A percentile compares a stretch with the other conserved stretches of the same genome.
phyloP scores from a whole-genome alignment of 2,329 filamentous ascomycete genomes.

The Fusarium citri region DNA sequence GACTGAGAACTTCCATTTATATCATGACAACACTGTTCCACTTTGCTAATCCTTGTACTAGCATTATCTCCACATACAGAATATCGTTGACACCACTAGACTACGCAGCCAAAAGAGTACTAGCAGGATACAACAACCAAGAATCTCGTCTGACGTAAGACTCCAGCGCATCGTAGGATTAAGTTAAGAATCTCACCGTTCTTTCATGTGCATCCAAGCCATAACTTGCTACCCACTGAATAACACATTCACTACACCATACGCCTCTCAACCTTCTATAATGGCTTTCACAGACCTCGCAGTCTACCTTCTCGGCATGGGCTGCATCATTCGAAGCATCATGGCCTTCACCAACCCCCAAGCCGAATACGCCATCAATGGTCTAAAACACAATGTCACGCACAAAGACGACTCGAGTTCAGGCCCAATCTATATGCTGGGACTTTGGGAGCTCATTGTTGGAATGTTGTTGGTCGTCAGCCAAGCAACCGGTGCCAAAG shows the following conservation, averaged over 20 bases:
- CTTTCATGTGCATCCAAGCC: background rate
- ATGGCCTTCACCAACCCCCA: constrained; percentile 18
- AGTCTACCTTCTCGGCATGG: background rate
- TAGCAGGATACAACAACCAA: no score
- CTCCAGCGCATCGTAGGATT: background rate
- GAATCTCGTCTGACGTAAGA: background rate
- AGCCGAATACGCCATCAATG: constrained; percentile 13
- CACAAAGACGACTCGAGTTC: background rate
- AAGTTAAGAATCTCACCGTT: background rate
- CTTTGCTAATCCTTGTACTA: no score
- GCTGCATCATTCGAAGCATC: constrained; percentile 5
- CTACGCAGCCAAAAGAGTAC: no score
- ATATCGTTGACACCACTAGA: no score
- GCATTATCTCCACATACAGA: no score
- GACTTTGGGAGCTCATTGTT: constrained; percentile 7
- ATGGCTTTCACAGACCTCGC: background rate
- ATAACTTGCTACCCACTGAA: background rate
- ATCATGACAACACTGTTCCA: background rate
- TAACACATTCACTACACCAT: fast-evolving
- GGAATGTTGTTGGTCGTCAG: background rate
- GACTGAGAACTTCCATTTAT: no score
- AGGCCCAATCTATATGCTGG: constrained; percentile 10
- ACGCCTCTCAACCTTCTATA: fast-evolving
- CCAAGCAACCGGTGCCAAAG: background rate
- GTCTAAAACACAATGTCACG: background rate